These are phyloP conservation scores for Helichrysum umbraculigerum DNA, from an alignment of 129 eudicot species.

Conservation along the genomic window DNA sequence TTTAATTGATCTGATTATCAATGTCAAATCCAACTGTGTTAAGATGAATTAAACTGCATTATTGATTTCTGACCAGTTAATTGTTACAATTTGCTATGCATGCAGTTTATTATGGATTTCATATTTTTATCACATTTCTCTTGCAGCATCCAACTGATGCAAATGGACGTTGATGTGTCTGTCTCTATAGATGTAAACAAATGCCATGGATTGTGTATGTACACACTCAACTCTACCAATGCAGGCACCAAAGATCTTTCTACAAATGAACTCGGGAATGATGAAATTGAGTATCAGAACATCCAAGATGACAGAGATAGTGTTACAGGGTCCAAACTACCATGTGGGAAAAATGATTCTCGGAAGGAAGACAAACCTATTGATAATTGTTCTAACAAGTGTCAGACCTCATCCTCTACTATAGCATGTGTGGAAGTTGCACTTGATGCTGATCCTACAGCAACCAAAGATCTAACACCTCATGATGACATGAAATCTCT, in stretches of 20 bases:
- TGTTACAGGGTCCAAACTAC: conserved; percentile 13
- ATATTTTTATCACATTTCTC: neutral
- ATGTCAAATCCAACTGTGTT: neutral
- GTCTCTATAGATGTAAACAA: conserved; percentile 37
- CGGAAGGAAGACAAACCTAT: conserved; percentile 21
- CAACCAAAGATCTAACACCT: conserved; percentile 16
- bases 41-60: neutral
- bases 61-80: neutral
- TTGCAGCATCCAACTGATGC: conserved; percentile 20
- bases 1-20: neutral
- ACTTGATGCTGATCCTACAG: conserved; percentile 18
- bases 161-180: conserved; percentile 46
- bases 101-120: neutral
- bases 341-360: conserved; percentile 9
- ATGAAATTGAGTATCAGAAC: conserved; percentile 33
- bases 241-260: conserved; percentile 24
- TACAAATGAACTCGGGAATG: conserved; percentile 39
- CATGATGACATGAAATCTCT: conserved; percentile 29
- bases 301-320: conserved; percentile 31
- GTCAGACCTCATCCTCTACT: conserved; percentile 18
- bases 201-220: conserved; percentile 27
- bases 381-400: conserved; percentile 18
- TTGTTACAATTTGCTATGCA: neutral
- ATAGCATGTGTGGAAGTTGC: conserved; percentile 15
- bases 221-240: conserved; percentile 28